Percentiles rank a stretch among this genome's conserved stretches.
Evolutionary conservation across 306 rosid species (phyloP).

Genomic region (Chamaecrista fasciculata): DNA sequence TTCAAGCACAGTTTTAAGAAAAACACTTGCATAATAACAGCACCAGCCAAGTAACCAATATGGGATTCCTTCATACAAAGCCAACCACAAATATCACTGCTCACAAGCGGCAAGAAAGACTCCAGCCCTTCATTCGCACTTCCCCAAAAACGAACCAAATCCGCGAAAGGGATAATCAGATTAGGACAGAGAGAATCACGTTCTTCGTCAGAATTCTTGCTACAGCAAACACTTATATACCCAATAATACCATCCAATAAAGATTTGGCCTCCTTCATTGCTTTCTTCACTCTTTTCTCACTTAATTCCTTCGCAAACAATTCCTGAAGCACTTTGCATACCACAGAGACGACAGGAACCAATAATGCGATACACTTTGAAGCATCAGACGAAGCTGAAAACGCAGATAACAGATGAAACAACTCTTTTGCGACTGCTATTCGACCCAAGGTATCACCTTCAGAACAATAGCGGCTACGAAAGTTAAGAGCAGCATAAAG

Average conservation of each 20-base stretch:
- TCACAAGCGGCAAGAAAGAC: slow-evolving; percentile 61
- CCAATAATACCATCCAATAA: slow-evolving; percentile 61
- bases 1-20: slow-evolving; percentile 51
- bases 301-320: slow-evolving; percentile 45
- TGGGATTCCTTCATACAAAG: slow-evolving; percentile 40
- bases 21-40: slow-evolving; percentile 55
- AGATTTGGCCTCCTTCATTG: slow-evolving; percentile 53
- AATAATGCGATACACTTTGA: slow-evolving; percentile 60
- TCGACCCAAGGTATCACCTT: slow-evolving; percentile 56
- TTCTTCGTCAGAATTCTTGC: slow-evolving; percentile 35
- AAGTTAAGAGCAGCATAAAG: slow-evolving; percentile 57
- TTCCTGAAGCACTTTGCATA: slow-evolving; percentile 39
- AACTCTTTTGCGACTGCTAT: slow-evolving; percentile 43
- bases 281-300: slow-evolving; percentile 58
- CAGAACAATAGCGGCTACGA: slow-evolving; percentile 28
- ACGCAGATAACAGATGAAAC: slow-evolving; percentile 50
- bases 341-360: slow-evolving; percentile 53
- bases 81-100: slow-evolving; percentile 43
- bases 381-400: slow-evolving; percentile 48
- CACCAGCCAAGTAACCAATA: slow-evolving; percentile 60
- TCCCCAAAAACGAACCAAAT: slow-evolving; percentile 55
- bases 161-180: slow-evolving; percentile 38
- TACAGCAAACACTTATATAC: slow-evolving; percentile 45
- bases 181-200: slow-evolving; percentile 18
- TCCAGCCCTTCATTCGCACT: slow-evolving; percentile 39